Evolutionary conservation across 2,329 filamentous ascomycete genomes (phyloP), one percentile per base, ranked within the genome.

Genomic region (Ciborinia camelliae): DNA sequence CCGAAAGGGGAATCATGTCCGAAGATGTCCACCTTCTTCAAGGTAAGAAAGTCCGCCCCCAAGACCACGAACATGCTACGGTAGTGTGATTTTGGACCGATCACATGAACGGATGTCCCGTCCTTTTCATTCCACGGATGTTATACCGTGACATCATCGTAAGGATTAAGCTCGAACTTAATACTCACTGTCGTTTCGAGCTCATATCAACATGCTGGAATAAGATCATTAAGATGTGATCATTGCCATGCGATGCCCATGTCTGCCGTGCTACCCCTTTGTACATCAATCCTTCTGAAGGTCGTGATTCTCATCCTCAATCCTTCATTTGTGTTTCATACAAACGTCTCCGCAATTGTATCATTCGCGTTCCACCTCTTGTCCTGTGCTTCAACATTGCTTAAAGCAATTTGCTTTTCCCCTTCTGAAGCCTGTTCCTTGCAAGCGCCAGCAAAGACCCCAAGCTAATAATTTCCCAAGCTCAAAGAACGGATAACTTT

Each of bases 91-190:
- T 63, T 37, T 28, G 41, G 26, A 32, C 32, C 62, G 43, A 32
- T 63, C 62, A 63, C 52, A 63, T 63, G 62, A 59, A 63, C 20
- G 20, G 51, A 63, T 50, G 18, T 63, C 28, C 50, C 52, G 41
- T 57, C 41, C 14, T 45, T 63, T 54, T 12, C 30, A 43, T 58
- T 63, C 18, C 10, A 12, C 41, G 14, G 52, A 48, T 58, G 26
- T 35, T 35, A 26, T 47, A 47, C 41, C 41, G 41, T 35, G 28
- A 58, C 35, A 47, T 58, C 55, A 45, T 48, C 55, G 43, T 47
- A 59, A 45, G 28, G 41, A 59, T 59, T 4, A 47, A 8, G 20
- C 12, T 47, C 8, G 20, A 47, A 47, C 41, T 43, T 26, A 47
- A 58, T 45, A 28, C 14, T 20, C 55, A 37, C 30, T n/a, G 30